These are phyloP conservation scores for Pyrus hybrid DNA, from an alignment of 331 rosid species.

Conservation along the genomic window DNA sequence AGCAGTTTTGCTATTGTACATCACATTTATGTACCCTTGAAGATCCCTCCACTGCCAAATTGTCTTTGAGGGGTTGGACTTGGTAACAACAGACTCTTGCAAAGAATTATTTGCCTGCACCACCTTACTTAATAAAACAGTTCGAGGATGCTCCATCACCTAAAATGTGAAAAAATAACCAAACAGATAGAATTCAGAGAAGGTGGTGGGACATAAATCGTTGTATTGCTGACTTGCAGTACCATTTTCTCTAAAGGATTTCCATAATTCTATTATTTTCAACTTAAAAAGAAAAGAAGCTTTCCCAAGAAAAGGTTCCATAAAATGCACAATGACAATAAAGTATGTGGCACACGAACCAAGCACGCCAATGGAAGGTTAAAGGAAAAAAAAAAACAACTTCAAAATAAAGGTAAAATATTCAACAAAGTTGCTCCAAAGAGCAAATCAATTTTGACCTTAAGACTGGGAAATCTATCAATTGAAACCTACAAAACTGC, in stretches of 20 bases:
- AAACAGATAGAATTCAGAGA: background rate
- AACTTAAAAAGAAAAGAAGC: background rate
- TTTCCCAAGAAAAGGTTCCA: background rate
- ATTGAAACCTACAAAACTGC: background rate
- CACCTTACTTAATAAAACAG: slow-evolving; percentile 64
- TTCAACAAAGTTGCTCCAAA: background rate
- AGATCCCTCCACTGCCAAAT: slow-evolving; percentile 68
- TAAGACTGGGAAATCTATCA: background rate
- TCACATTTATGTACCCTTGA: slow-evolving; percentile 68
- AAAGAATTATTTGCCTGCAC: slow-evolving; percentile 53
- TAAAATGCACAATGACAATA: background rate
- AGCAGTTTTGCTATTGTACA: slow-evolving; percentile 64
- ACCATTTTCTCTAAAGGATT: background rate
- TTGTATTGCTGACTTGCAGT: no score
- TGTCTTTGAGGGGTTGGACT: slow-evolving; percentile 27
- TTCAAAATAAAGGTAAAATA: background rate
- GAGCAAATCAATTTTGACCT: background rate
- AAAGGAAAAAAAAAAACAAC: background rate
- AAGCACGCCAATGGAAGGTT: background rate
- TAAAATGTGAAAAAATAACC: slow-evolving; percentile 9
- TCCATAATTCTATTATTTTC: background rate
- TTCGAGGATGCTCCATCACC: slow-evolving; percentile 92
- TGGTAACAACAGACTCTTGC: slow-evolving; percentile 42
- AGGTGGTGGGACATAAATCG: background rate
- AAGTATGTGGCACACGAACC: background rate